Evolutionary conservation across 2,329 filamentous ascomycete genomes (phyloP).

Genomic region (Fusarium duplospermum): DNA sequence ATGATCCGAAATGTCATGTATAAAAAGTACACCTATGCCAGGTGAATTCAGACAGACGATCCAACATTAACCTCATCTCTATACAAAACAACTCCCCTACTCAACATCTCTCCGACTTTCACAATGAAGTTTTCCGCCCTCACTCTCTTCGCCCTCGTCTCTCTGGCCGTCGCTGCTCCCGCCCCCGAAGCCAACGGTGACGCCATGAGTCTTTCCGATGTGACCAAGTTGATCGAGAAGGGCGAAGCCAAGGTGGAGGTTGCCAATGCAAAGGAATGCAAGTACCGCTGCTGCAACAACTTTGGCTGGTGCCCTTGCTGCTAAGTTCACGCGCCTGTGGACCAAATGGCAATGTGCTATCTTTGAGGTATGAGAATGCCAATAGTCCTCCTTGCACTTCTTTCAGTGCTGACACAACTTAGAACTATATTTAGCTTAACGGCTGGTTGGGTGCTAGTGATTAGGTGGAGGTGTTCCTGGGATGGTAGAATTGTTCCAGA

Average conservation of each 20-base stretch:
- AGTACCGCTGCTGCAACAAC: constrained; percentile 1
- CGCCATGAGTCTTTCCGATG: not conserved
- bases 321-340: not conserved
- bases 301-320: not conserved
- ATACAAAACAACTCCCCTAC: not conserved
- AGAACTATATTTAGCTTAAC: not conserved
- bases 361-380: not conserved
- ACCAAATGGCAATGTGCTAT: not conserved
- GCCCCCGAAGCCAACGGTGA: not conserved
- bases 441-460: too few relatives aligned
- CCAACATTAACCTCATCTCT: not conserved
- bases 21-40: not conserved
- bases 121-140: not conserved
- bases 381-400: not conserved
- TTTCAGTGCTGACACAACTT: not conserved
- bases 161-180: not conserved
- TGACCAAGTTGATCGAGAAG: not conserved
- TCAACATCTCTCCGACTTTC: not conserved
- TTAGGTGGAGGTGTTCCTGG: not conserved
- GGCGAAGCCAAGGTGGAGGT: not conserved
- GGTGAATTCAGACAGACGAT: not conserved
- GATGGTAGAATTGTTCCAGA: not conserved
- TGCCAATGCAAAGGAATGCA: not conserved
- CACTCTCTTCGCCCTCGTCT: not conserved
- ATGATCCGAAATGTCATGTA: not conserved